These are phyloP conservation scores for Apiotrichum domesticum DNA, from an alignment of 1,284 basidiomycete species.

Conservation along the genomic window DNA sequence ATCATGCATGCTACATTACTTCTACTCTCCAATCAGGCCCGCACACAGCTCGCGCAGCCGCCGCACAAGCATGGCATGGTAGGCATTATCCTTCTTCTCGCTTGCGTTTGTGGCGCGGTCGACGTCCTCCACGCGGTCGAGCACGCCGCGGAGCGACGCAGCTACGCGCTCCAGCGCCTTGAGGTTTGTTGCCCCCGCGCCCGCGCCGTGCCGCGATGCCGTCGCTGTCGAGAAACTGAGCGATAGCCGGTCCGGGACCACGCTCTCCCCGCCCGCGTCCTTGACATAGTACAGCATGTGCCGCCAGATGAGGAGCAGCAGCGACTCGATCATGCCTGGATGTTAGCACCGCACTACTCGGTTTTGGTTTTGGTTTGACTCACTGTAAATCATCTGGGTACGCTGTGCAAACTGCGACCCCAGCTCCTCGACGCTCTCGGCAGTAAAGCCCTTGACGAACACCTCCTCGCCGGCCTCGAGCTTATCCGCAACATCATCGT, in stretches of 20 bases:
- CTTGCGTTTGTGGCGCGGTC: constrained; percentile 12
- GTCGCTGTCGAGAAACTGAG: constrained; percentile 23
- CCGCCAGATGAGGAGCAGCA: constrained; percentile 76
- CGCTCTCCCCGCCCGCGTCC: constrained; percentile 26
- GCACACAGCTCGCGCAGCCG: constrained; percentile 39
- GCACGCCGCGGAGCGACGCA: constrained; percentile 33
- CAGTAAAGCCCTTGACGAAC: constrained; percentile 8
- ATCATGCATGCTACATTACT: constrained; percentile 1
- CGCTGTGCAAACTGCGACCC: constrained; percentile 8
- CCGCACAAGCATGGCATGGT: constrained; percentile 40
- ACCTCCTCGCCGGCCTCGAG: constrained; percentile 24
- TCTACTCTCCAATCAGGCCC: constrained; percentile 5
- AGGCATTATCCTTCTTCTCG: constrained; percentile 22
- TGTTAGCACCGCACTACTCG: constrained; percentile 27
- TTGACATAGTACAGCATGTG: constrained; percentile 60
- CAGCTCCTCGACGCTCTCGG: constrained; percentile 12
- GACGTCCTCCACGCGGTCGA: constrained; percentile 43
- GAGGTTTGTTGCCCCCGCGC: constrained; percentile 18
- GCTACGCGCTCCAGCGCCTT: constrained; percentile 35
- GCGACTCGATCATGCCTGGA: constrained; percentile 63
- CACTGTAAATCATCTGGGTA: constrained; percentile 9
- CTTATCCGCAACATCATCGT: constrained; percentile 27
- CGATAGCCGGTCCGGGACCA: constrained; percentile 34
- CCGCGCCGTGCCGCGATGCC: constrained; percentile 19
- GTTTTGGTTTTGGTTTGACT: constrained; percentile 1